Conservation (phyloP, 805 yeast species). For the Candida tammaniensis region DNA sequence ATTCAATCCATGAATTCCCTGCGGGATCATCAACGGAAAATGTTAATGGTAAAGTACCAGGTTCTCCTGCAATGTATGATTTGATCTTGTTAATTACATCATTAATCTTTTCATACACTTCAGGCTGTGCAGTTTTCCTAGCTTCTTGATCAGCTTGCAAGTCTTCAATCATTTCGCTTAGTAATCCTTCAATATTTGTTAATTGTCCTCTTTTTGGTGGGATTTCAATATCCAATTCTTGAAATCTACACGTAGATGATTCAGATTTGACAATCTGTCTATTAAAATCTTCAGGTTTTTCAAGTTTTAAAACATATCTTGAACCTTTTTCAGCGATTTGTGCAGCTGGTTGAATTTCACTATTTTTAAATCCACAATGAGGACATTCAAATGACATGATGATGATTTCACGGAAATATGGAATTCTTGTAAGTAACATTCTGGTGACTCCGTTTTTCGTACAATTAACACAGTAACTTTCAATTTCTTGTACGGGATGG, state of each 20-base stretch:
- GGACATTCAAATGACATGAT: conserved; percentile 95
- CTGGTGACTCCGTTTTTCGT: conserved; percentile 81
- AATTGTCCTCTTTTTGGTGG: conserved; percentile 94
- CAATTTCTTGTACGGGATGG: conserved; percentile 92
- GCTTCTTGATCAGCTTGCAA: conserved; percentile 76
- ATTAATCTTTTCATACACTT: conserved; percentile 69
- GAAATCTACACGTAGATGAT: conserved; percentile 72
- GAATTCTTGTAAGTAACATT: conserved; percentile 81
- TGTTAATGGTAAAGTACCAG: conserved; percentile 70
- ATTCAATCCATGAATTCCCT: conserved; percentile 96
- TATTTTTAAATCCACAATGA: conserved; percentile 87
- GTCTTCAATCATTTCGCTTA: conserved; percentile 81
- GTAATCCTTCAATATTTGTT: conserved; percentile 87
- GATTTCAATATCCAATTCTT: conserved; percentile 86
- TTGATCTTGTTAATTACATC: conserved; percentile 61
- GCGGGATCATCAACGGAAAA: conserved; percentile 87
- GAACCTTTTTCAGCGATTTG: conserved; percentile 87
- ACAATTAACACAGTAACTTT: conserved; percentile 96
- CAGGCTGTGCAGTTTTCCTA: conserved; percentile 74
- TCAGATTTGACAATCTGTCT: conserved; percentile 93
- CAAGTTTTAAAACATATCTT: conserved; percentile 67
- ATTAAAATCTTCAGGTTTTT: conserved; percentile 67
- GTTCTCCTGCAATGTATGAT: conserved; percentile 61
- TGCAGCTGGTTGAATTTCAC: conserved; percentile 95
- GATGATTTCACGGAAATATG: conserved; percentile 86